Evolutionary conservation across 345 rosid genomes (phyloP).

Genomic region (Durio zibethinus): DNA sequence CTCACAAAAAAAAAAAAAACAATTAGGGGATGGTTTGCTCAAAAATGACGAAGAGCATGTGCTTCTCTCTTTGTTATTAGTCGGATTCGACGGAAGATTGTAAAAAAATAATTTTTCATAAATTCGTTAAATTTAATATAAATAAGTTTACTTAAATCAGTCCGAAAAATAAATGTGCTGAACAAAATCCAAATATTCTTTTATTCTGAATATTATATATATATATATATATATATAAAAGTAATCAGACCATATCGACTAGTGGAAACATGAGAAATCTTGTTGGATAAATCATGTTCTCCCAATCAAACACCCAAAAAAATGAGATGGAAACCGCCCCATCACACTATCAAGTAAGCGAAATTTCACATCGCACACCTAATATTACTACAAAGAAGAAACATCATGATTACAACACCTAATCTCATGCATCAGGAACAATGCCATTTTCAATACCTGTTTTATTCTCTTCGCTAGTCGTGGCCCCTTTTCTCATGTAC

Average conservation of each 20-base stretch:
- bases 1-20: too few relatives aligned
- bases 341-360: neutral
- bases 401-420: neutral
- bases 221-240: too few relatives aligned
- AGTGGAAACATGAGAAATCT: neutral
- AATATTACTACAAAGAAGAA: neutral
- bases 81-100: too few relatives aligned
- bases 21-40: too few relatives aligned
- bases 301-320: neutral
- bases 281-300: neutral
- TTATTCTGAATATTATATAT: too few relatives aligned
- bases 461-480: neutral
- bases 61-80: too few relatives aligned
- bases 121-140: too few relatives aligned
- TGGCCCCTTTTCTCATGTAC: neutral
- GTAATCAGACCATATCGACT: neutral
- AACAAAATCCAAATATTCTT: too few relatives aligned
- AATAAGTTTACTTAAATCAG: too few relatives aligned
- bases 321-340: neutral
- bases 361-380: slow-evolving; percentile 5
- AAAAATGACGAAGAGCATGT: too few relatives aligned
- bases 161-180: too few relatives aligned
- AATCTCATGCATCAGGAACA: neutral
- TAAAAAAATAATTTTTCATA: too few relatives aligned
- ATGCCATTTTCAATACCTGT: neutral